A percentile compares a stretch with the other conserved stretches of the same genome.
Evolutionary conservation across 768 basidiomycete species (phyloP).

Genomic region (Lyophyllum decastes): DNA sequence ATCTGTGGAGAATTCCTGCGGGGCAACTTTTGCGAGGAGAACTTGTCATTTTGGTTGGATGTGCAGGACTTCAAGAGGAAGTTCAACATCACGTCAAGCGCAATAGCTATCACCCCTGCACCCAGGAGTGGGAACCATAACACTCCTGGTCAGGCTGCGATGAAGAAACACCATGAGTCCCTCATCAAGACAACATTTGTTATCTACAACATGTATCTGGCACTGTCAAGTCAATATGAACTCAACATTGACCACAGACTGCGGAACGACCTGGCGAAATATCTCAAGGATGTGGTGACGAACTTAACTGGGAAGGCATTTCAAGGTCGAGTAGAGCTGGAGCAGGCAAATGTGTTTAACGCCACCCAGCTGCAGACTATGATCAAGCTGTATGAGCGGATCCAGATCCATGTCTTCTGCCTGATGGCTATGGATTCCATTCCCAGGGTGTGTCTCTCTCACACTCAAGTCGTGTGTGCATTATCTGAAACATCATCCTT

Average conservation of each 20-base stretch:
- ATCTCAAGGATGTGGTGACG: constrained; percentile 88
- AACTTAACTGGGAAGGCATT: constrained; percentile 74
- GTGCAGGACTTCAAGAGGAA: constrained; percentile 96
- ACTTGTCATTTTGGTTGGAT: constrained; percentile 95
- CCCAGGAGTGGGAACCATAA: constrained; percentile 39
- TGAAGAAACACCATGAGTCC: constrained; percentile 97
- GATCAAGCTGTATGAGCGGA: constrained; percentile 92
- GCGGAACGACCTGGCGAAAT: constrained; percentile 91
- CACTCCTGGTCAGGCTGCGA: constrained; percentile 81
- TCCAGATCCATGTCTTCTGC: constrained; percentile 95
- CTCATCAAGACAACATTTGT: constrained; percentile 92
- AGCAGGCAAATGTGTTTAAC: constrained; percentile 81
- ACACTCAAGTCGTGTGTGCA: constrained; percentile 7
- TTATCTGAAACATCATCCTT: constrained; percentile 3
- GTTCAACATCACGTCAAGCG: constrained; percentile 94
- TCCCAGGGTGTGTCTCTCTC: constrained; percentile 69
- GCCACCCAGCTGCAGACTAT: constrained; percentile 95
- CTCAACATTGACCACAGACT: constrained; percentile 98
- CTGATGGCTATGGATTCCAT: constrained; percentile 98
- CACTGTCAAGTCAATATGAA: constrained; percentile 92
- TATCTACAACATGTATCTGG: constrained; percentile 94
- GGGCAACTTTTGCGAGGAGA: constrained; percentile 97
- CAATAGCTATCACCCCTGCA: constrained; percentile 57
- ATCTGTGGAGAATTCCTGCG: constrained; percentile 67
- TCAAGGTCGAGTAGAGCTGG: constrained; percentile 79